phyloP scores from a whole-genome alignment of 495 filamentous ascomycete species.

The Achaetomiella virescens region DNA sequence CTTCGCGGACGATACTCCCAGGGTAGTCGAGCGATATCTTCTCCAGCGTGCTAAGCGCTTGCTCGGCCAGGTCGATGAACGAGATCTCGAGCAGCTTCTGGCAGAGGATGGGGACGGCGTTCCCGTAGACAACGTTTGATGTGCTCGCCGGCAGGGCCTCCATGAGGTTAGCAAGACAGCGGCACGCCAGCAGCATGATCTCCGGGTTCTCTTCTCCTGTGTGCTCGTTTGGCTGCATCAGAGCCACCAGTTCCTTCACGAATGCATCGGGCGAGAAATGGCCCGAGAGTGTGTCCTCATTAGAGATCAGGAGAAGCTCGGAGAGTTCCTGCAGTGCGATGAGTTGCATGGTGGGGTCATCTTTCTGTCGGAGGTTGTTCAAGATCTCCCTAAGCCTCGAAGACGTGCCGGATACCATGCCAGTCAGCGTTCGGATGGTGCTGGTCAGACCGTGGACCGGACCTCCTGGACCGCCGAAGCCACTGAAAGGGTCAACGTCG shows the following conservation, averaged over 20 bases:
- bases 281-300: slow-evolving; percentile 92
- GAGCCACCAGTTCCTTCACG: slow-evolving; percentile 83
- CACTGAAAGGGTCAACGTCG: slow-evolving; percentile 75
- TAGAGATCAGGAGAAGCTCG: slow-evolving; percentile 86
- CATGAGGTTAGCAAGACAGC: slow-evolving; percentile 96
- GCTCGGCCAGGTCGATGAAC: slow-evolving; percentile 95
- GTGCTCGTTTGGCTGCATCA: slow-evolving; percentile 87
- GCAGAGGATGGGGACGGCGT: slow-evolving; percentile 89
- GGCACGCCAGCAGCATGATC: slow-evolving; percentile 95
- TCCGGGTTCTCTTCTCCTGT: slow-evolving; percentile 88
- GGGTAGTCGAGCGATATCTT: slow-evolving; percentile 98
- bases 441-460: slow-evolving; percentile 62
- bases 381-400: slow-evolving; percentile 77
- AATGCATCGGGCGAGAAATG: slow-evolving; percentile 93
- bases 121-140: slow-evolving; percentile 91
- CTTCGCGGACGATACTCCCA: slow-evolving; percentile 90
- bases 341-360: slow-evolving; percentile 80
- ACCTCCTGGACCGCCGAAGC: slow-evolving; percentile 59
- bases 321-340: slow-evolving; percentile 92
- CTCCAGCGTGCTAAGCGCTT: slow-evolving; percentile 90
- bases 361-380: slow-evolving; percentile 75
- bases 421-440: slow-evolving; percentile 78
- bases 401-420: slow-evolving; percentile 83
- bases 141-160: slow-evolving; percentile 90
- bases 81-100: slow-evolving; percentile 90